A percentile compares a stretch with the other conserved stretches of the same genome.
Evolutionary conservation across 495 filamentous ascomycete species (phyloP).

Genomic region (Alectoria sarmentosa): DNA sequence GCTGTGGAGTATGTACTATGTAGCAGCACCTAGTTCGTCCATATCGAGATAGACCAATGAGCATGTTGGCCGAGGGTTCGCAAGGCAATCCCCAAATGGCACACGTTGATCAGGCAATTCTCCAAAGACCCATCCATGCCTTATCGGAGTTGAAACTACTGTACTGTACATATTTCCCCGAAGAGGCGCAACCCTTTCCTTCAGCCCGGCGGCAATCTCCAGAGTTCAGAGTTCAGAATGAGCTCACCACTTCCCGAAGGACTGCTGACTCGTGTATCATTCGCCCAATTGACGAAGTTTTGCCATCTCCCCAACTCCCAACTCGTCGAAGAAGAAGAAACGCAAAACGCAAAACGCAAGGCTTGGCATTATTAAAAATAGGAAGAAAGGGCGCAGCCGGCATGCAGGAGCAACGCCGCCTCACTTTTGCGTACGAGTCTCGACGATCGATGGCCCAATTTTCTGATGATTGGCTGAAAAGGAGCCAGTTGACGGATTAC

Average conservation of each 20-base stretch:
- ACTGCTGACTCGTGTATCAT: neutral
- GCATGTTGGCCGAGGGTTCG: neutral
- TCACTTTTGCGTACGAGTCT: constrained; percentile 5
- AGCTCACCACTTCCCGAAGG: constrained; percentile 5
- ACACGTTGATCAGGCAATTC: neutral
- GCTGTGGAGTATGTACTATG: neutral
- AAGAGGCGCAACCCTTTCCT: neutral
- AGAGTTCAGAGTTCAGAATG: no score
- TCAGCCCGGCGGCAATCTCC: neutral
- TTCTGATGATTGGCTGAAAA: neutral
- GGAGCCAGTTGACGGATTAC: neutral
- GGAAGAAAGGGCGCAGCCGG: neutral
- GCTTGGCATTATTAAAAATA: neutral
- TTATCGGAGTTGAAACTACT: neutral
- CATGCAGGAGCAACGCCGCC: neutral
- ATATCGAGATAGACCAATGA: no score
- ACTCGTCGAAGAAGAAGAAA: no score
- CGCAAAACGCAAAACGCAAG: neutral
- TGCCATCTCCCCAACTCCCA: no score
- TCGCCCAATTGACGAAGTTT: neutral
- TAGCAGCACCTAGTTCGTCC: no score
- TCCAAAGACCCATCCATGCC: neutral
- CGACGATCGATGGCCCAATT: neutral
- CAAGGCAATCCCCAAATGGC: neutral
- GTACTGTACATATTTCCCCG: neutral